phyloP scores from a whole-genome alignment of 352 stramenopile species.

The Phytophthora kernoviae region DNA sequence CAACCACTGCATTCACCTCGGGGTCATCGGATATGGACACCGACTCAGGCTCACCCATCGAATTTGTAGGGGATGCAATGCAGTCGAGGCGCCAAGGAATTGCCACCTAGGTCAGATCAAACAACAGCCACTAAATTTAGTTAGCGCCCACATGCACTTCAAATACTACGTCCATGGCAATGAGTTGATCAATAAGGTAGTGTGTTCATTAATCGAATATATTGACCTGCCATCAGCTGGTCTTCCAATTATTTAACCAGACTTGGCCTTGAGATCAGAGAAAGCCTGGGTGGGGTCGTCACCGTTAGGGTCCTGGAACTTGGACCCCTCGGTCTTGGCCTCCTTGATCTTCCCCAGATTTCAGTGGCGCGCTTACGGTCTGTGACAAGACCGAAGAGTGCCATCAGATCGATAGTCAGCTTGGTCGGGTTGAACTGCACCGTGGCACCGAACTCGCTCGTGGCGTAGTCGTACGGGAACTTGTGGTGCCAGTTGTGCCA shows the following conservation, averaged over 20 bases:
- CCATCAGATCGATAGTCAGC: conserved; percentile 95
- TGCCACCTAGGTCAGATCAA: too few relatives aligned
- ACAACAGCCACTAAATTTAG: not conserved
- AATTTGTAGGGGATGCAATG: too few relatives aligned
- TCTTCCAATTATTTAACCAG: conserved; percentile 46
- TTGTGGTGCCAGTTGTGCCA: conserved; percentile 99
- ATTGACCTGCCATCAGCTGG: not conserved
- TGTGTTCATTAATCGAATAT: not conserved
- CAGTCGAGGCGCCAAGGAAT: too few relatives aligned
- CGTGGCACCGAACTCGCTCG: conserved; percentile 96
- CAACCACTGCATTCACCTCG: not conserved
- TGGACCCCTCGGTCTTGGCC: conserved; percentile 42
- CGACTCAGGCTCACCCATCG: too few relatives aligned
- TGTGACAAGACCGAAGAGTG: conserved; percentile 91
- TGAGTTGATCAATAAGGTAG: not conserved
- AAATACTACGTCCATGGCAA: too few relatives aligned
- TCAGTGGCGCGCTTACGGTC: conserved; percentile 94
- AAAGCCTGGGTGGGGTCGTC: conserved; percentile 59
- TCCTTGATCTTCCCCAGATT: conserved; percentile 94
- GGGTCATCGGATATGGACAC: not conserved
- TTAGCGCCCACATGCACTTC: too few relatives aligned
- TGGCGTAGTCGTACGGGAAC: conserved; percentile 99
- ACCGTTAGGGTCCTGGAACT: conserved; percentile 58
- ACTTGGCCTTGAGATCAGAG: conserved; percentile 74
- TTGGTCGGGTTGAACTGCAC: conserved; percentile 99